phyloP scores from a whole-genome alignment of 2,329 filamentous ascomycete genomes.

The Colletotrichum sp. region DNA sequence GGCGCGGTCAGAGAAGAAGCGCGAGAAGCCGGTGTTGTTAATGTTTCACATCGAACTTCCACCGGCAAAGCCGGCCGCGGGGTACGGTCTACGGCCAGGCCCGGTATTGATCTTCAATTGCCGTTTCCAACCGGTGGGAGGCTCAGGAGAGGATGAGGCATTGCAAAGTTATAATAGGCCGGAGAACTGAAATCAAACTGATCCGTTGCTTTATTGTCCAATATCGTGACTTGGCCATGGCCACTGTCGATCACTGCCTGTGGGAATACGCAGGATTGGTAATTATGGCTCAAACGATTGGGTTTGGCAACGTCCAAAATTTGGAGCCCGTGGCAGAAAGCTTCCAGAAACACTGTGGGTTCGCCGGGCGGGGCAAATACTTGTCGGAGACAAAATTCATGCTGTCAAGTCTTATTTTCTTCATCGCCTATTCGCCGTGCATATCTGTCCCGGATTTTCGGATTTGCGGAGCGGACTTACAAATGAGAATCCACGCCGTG shows the following conservation, averaged over 20 bases:
- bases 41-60: not conserved
- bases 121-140: not conserved
- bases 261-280: not conserved
- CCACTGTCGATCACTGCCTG: not conserved
- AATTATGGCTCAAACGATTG: not conserved
- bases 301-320: not conserved
- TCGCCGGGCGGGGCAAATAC: not conserved
- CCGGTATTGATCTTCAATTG: not conserved
- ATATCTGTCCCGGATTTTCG: not conserved
- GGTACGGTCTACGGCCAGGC: not conserved
- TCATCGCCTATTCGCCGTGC: not conserved
- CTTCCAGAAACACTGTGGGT: not conserved
- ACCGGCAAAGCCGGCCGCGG: not conserved
- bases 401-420: not conserved
- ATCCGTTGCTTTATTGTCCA: not conserved
- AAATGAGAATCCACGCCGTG: not conserved
- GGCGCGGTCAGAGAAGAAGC: not conserved
- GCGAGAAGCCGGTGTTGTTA: not conserved
- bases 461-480: not conserved
- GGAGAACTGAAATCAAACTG: not conserved
- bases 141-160: not conserved
- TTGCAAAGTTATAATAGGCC: rapidly evolving
- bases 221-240: not conserved
- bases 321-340: not conserved
- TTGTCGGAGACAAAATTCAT: not conserved